Percentiles rank a stretch among this genome's conserved stretches.
phyloP scores from a whole-genome alignment of 345 rosid genomes.

The Syzygium aromaticum region DNA sequence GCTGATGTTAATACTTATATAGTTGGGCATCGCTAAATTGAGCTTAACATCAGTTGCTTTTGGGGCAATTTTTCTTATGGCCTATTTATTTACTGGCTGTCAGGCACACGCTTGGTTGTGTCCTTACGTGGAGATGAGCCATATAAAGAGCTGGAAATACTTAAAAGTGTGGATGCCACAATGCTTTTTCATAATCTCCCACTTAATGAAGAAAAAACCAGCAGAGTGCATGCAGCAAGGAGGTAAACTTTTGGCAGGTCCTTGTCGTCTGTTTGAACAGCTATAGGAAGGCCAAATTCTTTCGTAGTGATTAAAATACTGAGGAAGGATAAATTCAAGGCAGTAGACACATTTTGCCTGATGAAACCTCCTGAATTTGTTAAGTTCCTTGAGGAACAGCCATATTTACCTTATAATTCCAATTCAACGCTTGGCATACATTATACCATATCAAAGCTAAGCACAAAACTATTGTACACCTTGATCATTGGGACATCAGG shows the following conservation, averaged over 20 bases:
- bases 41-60: not conserved
- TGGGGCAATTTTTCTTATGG: not conserved
- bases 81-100: not conserved
- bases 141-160: conserved; percentile 64
- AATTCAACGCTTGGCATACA: not conserved
- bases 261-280: not conserved
- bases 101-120: conserved; percentile 90
- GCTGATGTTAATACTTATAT: not conserved
- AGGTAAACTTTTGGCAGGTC: conserved; percentile 38
- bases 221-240: conserved; percentile 95
- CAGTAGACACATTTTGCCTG: not conserved
- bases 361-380: not conserved
- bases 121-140: conserved; percentile 81
- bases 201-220: conserved; percentile 54
- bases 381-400: not conserved
- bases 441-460: not conserved
- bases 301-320: not conserved
- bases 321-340: not conserved
- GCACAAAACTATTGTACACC: not conserved
- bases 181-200: conserved; percentile 87
- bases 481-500: not conserved
- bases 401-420: not conserved
- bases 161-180: conserved; percentile 57
- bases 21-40: not conserved
- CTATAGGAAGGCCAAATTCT: not conserved